These are phyloP conservation scores for Trichoderma endophyticum DNA, from an alignment of 2,329 filamentous ascomycete species.

Conservation along the genomic window DNA sequence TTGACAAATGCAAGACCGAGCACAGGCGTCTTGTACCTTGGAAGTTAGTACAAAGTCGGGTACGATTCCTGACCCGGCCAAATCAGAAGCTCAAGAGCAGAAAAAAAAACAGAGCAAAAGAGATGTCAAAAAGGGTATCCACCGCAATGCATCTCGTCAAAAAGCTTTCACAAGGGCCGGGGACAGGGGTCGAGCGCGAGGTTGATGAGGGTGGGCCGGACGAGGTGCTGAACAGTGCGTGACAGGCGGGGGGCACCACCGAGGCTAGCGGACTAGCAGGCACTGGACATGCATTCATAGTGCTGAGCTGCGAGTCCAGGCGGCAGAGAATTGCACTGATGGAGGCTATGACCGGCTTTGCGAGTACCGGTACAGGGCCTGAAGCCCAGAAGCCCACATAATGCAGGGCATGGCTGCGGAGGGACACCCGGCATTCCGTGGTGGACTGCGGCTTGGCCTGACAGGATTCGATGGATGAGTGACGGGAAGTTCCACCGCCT, in stretches of 20 bases:
- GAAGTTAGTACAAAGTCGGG: neutral
- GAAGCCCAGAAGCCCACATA: neutral
- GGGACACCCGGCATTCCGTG: too few relatives aligned
- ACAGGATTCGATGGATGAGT: neutral
- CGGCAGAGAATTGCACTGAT: neutral
- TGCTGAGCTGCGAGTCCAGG: neutral
- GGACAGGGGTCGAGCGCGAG: slow-evolving; percentile 8
- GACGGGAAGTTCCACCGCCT: neutral
- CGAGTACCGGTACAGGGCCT: neutral
- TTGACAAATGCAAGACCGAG: neutral
- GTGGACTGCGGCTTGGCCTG: neutral
- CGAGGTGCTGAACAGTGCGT: slow-evolving; percentile 19
- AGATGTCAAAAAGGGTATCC: slow-evolving; percentile 5
- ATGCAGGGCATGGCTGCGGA: too few relatives aligned
- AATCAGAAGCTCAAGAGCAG: neutral
- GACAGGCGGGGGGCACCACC: slow-evolving; percentile 5
- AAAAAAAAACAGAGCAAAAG: neutral
- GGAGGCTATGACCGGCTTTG: neutral
- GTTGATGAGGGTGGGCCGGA: neutral
- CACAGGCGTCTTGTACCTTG: neutral
- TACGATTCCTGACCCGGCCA: neutral
- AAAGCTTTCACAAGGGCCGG: slow-evolving; percentile 12
- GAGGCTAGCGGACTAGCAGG: neutral
- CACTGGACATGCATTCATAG: neutral
- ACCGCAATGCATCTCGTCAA: neutral